Evolutionary conservation across 169 alveolate genomes (phyloP).

Genomic region (Plasmodium chabaudi): DNA sequence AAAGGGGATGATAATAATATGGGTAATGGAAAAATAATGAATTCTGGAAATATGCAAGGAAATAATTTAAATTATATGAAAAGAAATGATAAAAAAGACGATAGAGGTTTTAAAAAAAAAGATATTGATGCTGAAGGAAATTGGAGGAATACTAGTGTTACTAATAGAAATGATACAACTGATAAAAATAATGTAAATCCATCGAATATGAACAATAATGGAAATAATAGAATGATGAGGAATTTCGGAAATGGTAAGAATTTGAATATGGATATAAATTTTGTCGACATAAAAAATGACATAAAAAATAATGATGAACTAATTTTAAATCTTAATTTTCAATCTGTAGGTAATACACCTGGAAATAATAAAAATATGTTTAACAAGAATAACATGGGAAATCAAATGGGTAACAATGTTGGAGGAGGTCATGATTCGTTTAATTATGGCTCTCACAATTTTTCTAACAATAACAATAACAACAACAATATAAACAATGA

Average conservation of each 20-base stretch:
- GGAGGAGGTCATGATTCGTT: conserved; percentile 2
- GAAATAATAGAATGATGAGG: conserved; percentile 3
- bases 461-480: not conserved
- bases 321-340: conserved; percentile 17
- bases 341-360: not conserved
- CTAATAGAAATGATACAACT: conserved; percentile 1
- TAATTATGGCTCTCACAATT: not conserved
- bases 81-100: conserved; percentile 64
- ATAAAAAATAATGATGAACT: conserved; percentile 4
- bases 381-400: conserved; percentile 12
- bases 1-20: conserved; percentile 10
- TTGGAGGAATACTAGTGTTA: conserved; percentile 33
- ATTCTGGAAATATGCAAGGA: conserved; percentile 22
- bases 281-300: conserved; percentile 2
- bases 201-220: not conserved
- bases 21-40: conserved; percentile 4
- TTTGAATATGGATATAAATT: not conserved
- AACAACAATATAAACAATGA: not conserved
- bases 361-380: conserved; percentile 27
- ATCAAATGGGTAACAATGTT: not conserved
- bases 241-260: conserved; percentile 4
- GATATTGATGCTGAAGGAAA: conserved; percentile 46
- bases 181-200: not conserved
- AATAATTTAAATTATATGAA: conserved; percentile 27
- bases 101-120: conserved; percentile 27